Evolutionary conservation across 768 basidiomycete genomes (phyloP), one percentile per base, ranked within the genome.

Genomic region (Tricholoma matsutake): DNA sequence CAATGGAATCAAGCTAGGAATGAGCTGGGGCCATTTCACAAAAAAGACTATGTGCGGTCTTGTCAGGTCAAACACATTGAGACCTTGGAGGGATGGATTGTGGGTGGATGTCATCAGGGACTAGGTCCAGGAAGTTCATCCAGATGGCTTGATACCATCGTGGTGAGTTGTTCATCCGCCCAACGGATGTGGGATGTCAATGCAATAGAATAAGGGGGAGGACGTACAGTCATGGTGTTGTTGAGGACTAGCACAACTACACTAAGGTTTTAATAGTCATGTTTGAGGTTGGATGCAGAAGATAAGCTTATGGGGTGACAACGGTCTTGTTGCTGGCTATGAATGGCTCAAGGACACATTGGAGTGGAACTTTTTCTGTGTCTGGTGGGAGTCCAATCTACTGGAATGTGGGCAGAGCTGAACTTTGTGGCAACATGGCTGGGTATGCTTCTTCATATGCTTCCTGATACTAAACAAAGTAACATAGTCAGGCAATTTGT

Each of bases 241-340:
- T 95, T 92, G 0, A 92, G 81, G 20, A 96, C 86, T 9, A 96
- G 80, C 1, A 94, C 91, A 18, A 96, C 89, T 1, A 96, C 90
- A 1, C 94, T 96, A 63, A 13, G 29, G 25, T 57, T n/a, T 22
- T 25, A 28, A 54, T 2, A 18, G 10, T 13, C 22, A 52, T 34
- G 39, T n/a, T 25, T 2, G 16, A 28, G 47, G 22, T 47, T 16
- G 7, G 14, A 18, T 56, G 18, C 13, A 13, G n/a, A 10, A n/a
- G 37, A 49, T 3, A 16, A 57, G 76, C 91, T 69, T 62, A 95
- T 92, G 94, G 94, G 0, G 91, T 94, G 6, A 96, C 93, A 45
- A 96, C 78, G 7, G 89, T 78, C 49, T 83, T 77, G 53, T 86
- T 85, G 4, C 86, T 85, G 3, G 91, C 86, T 6, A 94, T 73